phyloP scores from a whole-genome alignment of 1,139 yeast species.

The Debaryomycetaceae sp. region DNA sequence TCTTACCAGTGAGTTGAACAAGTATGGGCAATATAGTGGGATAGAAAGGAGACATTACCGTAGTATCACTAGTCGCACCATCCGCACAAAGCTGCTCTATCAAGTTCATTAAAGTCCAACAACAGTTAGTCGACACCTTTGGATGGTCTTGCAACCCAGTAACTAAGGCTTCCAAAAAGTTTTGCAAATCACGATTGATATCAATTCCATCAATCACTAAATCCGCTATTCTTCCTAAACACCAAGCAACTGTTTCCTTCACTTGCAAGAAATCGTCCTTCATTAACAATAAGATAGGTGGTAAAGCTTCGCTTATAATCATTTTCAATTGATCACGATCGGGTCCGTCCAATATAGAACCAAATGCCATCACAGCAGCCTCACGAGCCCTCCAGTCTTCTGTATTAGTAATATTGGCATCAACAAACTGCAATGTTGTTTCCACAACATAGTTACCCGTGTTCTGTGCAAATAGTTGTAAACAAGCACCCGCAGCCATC shows the following conservation, averaged over 20 bases:
- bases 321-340: conserved; percentile 65
- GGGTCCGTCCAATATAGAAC: conserved; percentile 94
- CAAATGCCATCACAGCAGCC: conserved; percentile 99
- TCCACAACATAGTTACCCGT: conserved; percentile 83
- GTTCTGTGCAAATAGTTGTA: conserved; percentile 88
- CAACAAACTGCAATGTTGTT: conserved; percentile 82
- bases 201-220: conserved; percentile 77
- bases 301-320: conserved; percentile 77
- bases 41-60: conserved; percentile 74
- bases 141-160: conserved; percentile 86
- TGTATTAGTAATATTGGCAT: conserved; percentile 55
- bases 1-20: conserved; percentile 62
- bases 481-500: conserved; percentile 98
- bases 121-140: conserved; percentile 89
- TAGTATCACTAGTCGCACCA: conserved; percentile 50
- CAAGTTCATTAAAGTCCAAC: conserved; percentile 94
- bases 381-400: conserved; percentile 81
- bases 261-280: conserved; percentile 77
- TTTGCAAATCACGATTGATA: conserved; percentile 59
- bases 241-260: conserved; percentile 97
- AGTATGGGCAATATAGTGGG: conserved; percentile 66
- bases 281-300: conserved; percentile 72
- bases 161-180: conserved; percentile 67
- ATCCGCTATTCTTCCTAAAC: conserved; percentile 94
- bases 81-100: conserved; percentile 76